Evolutionary conservation across 306 rosid genomes (phyloP).

Genomic region (Cucurbita pepo): DNA sequence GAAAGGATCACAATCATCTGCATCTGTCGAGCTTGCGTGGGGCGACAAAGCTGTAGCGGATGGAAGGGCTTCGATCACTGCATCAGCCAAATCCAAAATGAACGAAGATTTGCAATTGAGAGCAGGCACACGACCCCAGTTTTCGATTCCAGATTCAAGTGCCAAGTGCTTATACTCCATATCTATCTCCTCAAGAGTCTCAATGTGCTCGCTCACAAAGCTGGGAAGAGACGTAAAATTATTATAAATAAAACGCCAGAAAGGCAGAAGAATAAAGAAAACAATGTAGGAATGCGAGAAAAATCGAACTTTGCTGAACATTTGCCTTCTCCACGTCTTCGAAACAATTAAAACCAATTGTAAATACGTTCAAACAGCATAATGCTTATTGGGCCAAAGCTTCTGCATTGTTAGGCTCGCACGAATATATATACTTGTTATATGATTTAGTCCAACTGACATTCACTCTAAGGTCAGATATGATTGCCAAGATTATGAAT

Average conservation of each 20-base stretch:
- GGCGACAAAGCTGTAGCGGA: slow-evolving; percentile 52
- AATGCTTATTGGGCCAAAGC: background rate
- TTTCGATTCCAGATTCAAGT: slow-evolving; percentile 78
- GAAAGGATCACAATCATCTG: slow-evolving; percentile 31
- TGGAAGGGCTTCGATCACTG: slow-evolving; percentile 90
- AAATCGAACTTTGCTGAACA: background rate
- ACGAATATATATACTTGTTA: background rate
- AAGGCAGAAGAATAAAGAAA: background rate
- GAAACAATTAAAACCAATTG: background rate
- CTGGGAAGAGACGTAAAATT: slow-evolving; percentile 19
- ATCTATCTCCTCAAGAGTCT: slow-evolving; percentile 96
- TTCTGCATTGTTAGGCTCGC: background rate
- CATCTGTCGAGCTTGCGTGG: slow-evolving; percentile 25
- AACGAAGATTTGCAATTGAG: slow-evolving; percentile 76
- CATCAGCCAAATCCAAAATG: slow-evolving; percentile 80
- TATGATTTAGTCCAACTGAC: background rate
- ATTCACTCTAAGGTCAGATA: background rate
- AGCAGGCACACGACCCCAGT: slow-evolving; percentile 98
- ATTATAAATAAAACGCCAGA: background rate
- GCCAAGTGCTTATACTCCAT: slow-evolving; percentile 92
- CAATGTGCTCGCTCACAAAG: slow-evolving; percentile 98
- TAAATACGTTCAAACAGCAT: background rate
- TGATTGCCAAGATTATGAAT: background rate
- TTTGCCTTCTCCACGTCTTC: background rate
- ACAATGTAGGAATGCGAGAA: background rate